Percentiles rank a stretch among this genome's conserved stretches.
phyloP scores from a whole-genome alignment of 2,329 filamentous ascomycete genomes.

The Calonectria hongkongensis region DNA sequence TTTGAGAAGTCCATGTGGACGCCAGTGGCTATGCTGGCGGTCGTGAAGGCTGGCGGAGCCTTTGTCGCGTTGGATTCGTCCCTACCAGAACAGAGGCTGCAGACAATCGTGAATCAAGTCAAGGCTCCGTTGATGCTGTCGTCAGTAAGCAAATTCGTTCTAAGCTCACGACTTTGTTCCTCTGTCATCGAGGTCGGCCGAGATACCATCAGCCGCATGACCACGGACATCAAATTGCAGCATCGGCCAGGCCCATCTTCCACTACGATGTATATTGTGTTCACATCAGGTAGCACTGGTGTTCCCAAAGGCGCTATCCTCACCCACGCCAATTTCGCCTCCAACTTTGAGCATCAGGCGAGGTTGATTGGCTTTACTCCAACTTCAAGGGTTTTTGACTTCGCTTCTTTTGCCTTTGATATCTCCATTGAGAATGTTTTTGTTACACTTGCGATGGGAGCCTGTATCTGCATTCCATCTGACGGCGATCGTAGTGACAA shows the following conservation, averaged over 20 bases:
- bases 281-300: slow-evolving; percentile 1
- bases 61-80: not conserved
- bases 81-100: not conserved
- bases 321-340: slow-evolving; percentile 37
- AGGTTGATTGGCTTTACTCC: not conserved
- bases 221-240: too few relatives aligned
- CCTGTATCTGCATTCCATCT: slow-evolving; percentile 37
- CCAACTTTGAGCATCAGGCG: not conserved
- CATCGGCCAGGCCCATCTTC: not conserved
- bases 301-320: slow-evolving; percentile 18
- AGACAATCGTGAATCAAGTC: not conserved
- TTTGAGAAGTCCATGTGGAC: slow-evolving; percentile 16
- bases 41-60: not conserved
- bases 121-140: not conserved
- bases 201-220: not conserved
- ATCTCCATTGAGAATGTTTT: slow-evolving; percentile 35
- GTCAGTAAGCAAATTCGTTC: not conserved
- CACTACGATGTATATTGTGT: not conserved
- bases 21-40: not conserved
- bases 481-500: slow-evolving; percentile 24
- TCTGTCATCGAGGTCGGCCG: not conserved
- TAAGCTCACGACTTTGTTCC: not conserved
- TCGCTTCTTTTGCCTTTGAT: slow-evolving; percentile 44
- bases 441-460: slow-evolving; percentile 34
- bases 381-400: slow-evolving; percentile 27